Evolutionary conservation across 164 flowering plant genomes (phyloP).

Genomic region (Platanus orientalis): DNA sequence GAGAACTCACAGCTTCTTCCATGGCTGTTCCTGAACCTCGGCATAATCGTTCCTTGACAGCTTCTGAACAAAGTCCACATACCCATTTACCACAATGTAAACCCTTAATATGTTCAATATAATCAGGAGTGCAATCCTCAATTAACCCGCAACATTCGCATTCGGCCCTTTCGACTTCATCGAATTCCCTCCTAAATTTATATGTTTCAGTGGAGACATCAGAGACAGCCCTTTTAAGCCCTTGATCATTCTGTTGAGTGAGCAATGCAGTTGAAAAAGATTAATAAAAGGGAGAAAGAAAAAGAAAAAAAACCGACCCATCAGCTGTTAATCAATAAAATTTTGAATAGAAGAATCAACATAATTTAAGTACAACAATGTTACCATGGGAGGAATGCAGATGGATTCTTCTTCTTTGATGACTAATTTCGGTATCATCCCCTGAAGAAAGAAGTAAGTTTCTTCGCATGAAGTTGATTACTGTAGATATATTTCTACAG

Average conservation of each 20-base stretch:
- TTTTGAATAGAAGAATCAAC: no score
- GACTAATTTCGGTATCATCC: no score
- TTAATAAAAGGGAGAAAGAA: no score
- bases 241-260: constrained; percentile 23
- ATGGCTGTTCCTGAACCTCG: constrained; percentile 15
- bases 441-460: no score
- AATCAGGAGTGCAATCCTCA: constrained; percentile 55
- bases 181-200: constrained; percentile 5
- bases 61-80: constrained; percentile 65
- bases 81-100: constrained; percentile 49
- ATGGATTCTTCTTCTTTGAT: no score
- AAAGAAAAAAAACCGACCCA: no score
- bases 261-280: not conserved
- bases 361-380: no score
- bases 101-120: constrained; percentile 30
- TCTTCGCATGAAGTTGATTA: no score
- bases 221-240: constrained; percentile 32
- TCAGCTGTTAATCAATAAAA: no score
- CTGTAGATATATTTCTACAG: no score
- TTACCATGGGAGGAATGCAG: no score
- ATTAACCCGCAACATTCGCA: constrained; percentile 58
- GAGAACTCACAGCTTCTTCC: constrained; percentile 40
- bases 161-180: constrained; percentile 27
- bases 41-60: constrained; percentile 38
- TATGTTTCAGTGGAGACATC: constrained; percentile 29